A percentile compares a stretch with the other conserved stretches of the same genome.
phyloP scores from a whole-genome alignment of 2,329 filamentous ascomycete species.

The Herpomyces periplanetae region DNA sequence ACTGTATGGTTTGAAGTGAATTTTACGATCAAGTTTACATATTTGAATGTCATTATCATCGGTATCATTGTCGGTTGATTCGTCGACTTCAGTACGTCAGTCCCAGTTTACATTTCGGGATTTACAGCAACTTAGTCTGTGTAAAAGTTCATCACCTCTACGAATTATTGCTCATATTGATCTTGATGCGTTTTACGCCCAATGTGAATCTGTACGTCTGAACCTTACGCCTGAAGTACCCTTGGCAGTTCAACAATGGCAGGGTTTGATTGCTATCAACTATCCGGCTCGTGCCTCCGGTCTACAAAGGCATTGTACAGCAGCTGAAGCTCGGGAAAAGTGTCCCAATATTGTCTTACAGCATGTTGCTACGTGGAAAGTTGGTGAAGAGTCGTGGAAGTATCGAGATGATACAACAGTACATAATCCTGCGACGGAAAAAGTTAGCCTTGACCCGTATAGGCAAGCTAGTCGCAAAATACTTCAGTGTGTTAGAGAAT shows the following conservation, averaged over 20 bases:
- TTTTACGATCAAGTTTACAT: too few species aligned
- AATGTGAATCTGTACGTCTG: slow-evolving; percentile 72
- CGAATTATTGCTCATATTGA: slow-evolving; percentile 69
- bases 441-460: slow-evolving; percentile 79
- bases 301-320: slow-evolving; percentile 35
- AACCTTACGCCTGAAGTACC: slow-evolving; percentile 31
- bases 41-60: too few species aligned
- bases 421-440: slow-evolving; percentile 43
- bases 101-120: slow-evolving; percentile 62
- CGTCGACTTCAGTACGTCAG: too few species aligned
- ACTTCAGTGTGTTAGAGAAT: slow-evolving; percentile 31
- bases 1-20: too few species aligned
- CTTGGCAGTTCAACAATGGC: slow-evolving; percentile 64
- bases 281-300: slow-evolving; percentile 54
- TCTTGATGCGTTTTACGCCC: slow-evolving; percentile 74
- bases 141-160: slow-evolving; percentile 29
- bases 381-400: slow-evolving; percentile 63
- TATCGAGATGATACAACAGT: slow-evolving; percentile 52
- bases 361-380: slow-evolving; percentile 78
- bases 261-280: slow-evolving; percentile 78
- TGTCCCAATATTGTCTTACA: slow-evolving; percentile 54
- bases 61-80: too few species aligned
- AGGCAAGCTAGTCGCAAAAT: slow-evolving; percentile 49
- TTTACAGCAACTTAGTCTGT: slow-evolving; percentile 30
- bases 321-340: slow-evolving; percentile 42